Evolutionary conservation across 305 asterid species (phyloP), one percentile per base, ranked within the genome.

Genomic region (Fraxinus velutina): DNA sequence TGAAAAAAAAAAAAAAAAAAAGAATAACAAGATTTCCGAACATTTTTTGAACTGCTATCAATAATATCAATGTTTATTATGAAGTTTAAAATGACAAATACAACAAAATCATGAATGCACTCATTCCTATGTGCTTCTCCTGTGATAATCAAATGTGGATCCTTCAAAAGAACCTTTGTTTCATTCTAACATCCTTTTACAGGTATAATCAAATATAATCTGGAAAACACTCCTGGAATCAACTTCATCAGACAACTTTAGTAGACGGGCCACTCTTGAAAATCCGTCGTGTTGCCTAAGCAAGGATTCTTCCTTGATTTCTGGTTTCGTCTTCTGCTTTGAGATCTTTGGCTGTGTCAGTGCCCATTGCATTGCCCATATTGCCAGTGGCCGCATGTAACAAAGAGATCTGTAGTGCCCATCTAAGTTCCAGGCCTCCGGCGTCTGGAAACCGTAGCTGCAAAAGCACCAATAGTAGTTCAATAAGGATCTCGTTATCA

Each of bases 281-380:
- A 91, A 96, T 24, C 97, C 99, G 72, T 86, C 83, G 68, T 94
- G 98, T 85, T 94, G 92, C 80, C 87, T 91, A 6, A 87, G n/a
- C 78, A 94, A 88, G 24, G 93, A 78, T 77, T 87, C 97, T 85
- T 86, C 90, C 9, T 70, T 87, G 22, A 94, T 84, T 42, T 90
- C 92, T 22, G 87, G 88, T 84, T 83, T 87, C 80, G 0, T 62
- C 73, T 88, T 89, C 64, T 81, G 87, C 81, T 81, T 89, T 17
- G 90, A 83, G 79, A 72, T 17, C 62, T 86, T 88, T 5, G 87
- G 89, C 57, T 85, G 92, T 12, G 93, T 87, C 60, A 96, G 83
- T 17, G 98, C 97, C 98, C 98, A 96, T 78, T 96, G 99, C 98
- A 96, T 96, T 5, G 98, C 97, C 98, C 98, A 96, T 78, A 94